Conservation (phyloP, 2,329 filamentous ascomycete genomes). For the Diaporthe citriasiana region DNA sequence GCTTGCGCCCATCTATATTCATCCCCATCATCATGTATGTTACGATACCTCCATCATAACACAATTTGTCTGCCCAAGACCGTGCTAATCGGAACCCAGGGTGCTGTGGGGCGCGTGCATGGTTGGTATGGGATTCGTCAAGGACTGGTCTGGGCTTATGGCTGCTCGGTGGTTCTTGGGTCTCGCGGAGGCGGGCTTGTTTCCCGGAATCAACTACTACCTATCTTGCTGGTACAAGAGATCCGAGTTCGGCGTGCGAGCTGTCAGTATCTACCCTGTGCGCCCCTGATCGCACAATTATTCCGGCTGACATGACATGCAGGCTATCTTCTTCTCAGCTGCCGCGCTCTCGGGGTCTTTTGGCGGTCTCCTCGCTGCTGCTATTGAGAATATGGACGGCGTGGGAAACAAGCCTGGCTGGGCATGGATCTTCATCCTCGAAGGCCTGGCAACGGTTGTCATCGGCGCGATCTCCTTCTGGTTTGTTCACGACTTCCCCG, state of each 20-base stretch:
- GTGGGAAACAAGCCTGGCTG: conserved; percentile 67
- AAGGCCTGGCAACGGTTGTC: conserved; percentile 77
- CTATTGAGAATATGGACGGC: conserved; percentile 76
- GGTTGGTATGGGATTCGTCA: conserved; percentile 77
- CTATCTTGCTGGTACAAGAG: conserved; percentile 85
- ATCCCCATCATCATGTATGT: conserved; percentile 84
- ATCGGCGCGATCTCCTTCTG: conserved; percentile 77
- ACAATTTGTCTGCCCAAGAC: neutral
- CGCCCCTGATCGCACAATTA: neutral
- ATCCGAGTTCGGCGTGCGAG: conserved; percentile 80
- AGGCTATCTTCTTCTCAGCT: conserved; percentile 83
- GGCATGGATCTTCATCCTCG: conserved; percentile 76
- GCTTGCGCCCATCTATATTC: conserved; percentile 81
- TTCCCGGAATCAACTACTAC: conserved; percentile 78
- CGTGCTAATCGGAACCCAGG: conserved; percentile 52
- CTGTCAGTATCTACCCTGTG: conserved; percentile 43
- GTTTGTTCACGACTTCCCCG: conserved; percentile 84
- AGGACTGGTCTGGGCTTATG: conserved; percentile 75
- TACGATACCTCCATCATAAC: neutral
- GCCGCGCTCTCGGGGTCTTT: conserved; percentile 83
- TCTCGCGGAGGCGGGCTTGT: conserved; percentile 80
- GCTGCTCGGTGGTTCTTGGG: conserved; percentile 80
- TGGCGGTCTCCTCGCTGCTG: conserved; percentile 77
- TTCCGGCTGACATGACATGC: neutral
- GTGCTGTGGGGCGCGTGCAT: conserved; percentile 77